phyloP scores from a whole-genome alignment of 202 grass and related monocot species.

The Setaria viridis region DNA sequence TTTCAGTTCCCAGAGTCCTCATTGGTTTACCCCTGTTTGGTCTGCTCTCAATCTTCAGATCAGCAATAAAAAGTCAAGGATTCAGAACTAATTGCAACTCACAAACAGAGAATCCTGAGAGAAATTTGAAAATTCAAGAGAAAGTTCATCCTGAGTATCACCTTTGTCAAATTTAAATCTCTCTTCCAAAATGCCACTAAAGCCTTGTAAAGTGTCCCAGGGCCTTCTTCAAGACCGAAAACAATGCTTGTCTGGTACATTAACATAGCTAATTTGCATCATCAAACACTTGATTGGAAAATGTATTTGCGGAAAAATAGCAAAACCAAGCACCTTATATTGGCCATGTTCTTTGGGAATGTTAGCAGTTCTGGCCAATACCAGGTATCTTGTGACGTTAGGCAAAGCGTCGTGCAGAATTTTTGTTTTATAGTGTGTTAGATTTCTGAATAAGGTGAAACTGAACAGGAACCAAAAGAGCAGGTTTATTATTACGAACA shows the following conservation, averaged over 20 bases:
- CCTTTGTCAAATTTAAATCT: constrained; percentile 52
- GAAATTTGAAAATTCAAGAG: neutral
- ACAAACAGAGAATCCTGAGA: neutral
- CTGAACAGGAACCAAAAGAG: neutral
- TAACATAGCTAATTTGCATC: constrained; percentile 7
- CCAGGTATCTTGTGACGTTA: constrained; percentile 61
- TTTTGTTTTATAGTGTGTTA: neutral
- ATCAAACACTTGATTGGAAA: constrained; percentile 6
- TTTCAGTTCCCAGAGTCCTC: constrained; percentile 55
- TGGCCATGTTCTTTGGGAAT: constrained; percentile 48
- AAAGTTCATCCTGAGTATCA: constrained; percentile 38
- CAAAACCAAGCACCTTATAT: constrained; percentile 56
- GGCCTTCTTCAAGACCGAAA: constrained; percentile 53
- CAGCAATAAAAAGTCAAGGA: neutral
- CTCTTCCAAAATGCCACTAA: constrained; percentile 49
- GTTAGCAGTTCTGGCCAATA: constrained; percentile 57
- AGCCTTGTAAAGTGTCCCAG: constrained; percentile 45
- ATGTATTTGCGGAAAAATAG: constrained; percentile 11
- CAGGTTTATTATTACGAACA: neutral
- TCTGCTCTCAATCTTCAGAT: constrained; percentile 65
- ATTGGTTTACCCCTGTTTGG: constrained; percentile 61
- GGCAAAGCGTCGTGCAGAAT: constrained; percentile 54
- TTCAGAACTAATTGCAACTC: constrained; percentile 13
- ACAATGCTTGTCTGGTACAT: constrained; percentile 47
- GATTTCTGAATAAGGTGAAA: constrained; percentile 9